These are phyloP conservation scores for Aulographum hederae DNA, from an alignment of 2,329 filamentous ascomycete genomes.

Conservation along the genomic window DNA sequence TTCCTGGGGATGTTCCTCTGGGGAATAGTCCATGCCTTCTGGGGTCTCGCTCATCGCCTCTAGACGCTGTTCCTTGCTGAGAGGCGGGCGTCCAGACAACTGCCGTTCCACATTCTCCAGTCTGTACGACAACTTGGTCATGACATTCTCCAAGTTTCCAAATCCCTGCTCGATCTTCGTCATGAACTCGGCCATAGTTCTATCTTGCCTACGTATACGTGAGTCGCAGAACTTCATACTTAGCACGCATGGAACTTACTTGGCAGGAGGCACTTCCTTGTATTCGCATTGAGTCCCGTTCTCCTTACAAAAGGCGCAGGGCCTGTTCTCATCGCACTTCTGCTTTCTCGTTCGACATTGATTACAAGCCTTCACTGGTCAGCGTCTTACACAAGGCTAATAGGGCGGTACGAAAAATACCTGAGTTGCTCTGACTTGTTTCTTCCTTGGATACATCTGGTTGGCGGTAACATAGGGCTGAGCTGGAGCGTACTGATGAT, in stretches of 20 bases:
- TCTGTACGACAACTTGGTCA: slow-evolving; percentile 13
- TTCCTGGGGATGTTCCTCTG: not conserved
- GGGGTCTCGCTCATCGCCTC: no score
- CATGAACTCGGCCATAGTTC: no score
- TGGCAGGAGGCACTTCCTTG: slow-evolving; percentile 68
- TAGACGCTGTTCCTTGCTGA: no score
- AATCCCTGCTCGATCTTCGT: slow-evolving; percentile 28
- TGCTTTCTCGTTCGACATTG: slow-evolving; percentile 21
- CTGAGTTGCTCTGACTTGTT: no score
- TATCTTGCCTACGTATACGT: slow-evolving; percentile 20
- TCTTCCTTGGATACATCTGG: no score
- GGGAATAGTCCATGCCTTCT: not conserved
- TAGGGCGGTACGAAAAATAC: no score
- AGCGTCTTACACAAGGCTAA: no score
- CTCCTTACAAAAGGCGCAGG: slow-evolving; percentile 53
- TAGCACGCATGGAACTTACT: slow-evolving; percentile 33
- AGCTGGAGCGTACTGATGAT: no score
- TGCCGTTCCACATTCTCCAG: slow-evolving; percentile 13
- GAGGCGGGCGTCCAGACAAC: slow-evolving; percentile 12
- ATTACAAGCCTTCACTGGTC: slow-evolving; percentile 52
- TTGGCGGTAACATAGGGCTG: no score
- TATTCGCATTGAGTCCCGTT: slow-evolving; percentile 73
- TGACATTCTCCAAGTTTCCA: slow-evolving; percentile 16
- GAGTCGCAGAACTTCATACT: slow-evolving; percentile 5
- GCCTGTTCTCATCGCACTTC: slow-evolving; percentile 21